Evolutionary conservation across 2,329 filamentous ascomycete species (phyloP), one percentile per base, ranked within the genome.

Genomic region (Thermothelomyces thermophilus): DNA sequence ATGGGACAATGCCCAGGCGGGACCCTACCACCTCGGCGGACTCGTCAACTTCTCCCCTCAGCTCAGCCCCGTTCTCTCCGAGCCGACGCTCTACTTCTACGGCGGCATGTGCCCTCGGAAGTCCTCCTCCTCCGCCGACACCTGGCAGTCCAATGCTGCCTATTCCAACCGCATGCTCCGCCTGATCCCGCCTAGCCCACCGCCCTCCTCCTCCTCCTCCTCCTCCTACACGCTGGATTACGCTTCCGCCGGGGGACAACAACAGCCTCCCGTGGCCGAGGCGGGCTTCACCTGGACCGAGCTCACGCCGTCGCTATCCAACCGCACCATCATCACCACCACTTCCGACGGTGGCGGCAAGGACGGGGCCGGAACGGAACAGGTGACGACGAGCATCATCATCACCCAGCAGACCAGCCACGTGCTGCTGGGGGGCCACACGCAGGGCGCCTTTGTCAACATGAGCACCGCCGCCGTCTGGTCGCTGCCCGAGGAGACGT

Each of bases 391-490:
- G 24, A 9, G 5, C 24, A 9, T 26, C 24, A 26, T 74, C 2
- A 72, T 84, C 35, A 84, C 82, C 4, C 85, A 90, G 62, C 82
- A 90, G 63, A 82, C 85, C 55, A 83, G 84, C 59, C 91, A 88
- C 57, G 80, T 95, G 11, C 70, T 96, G 19, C 71, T 96, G 14
- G 91, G 90, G 35, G 91, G 91, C 0, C 90, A 96, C 64, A 95
- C 90, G 0, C 74, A 81, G 58, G 68, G 73, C 14, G 90, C 90
- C 0, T 96, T 95, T 63, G 84, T 96, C 69, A 95, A 96, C 65
- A 96, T 95, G 85, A 94, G 88, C 50, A 87, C 89, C 37, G 80
- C 91, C 1, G 91, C 90, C 0, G 72, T 96, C 1, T 95, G 90
- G 74, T 90, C 83, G 47, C 72, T 96, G 6, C 91, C 91, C 0